Percentiles rank a stretch among this genome's conserved stretches.
Evolutionary conservation across 2,329 filamentous ascomycete genomes (phyloP).

Genomic region (Talaromyces sp.): DNA sequence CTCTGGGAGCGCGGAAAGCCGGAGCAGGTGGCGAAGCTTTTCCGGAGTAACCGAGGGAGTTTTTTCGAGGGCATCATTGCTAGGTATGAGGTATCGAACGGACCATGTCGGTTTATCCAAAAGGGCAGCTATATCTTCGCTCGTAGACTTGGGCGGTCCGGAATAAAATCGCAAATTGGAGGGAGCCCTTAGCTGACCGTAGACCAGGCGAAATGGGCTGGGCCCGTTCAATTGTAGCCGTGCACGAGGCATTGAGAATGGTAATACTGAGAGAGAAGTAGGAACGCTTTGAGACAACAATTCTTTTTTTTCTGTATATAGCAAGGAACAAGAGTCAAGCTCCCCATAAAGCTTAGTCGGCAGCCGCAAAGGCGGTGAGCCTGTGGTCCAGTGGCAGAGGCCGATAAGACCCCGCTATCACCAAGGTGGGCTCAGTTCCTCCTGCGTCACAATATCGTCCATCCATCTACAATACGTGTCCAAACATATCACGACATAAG

Average conservation of each 20-base stretch:
- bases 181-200: background rate
- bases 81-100: constrained; percentile 66
- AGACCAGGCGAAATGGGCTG: background rate
- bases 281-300: background rate
- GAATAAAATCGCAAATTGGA: constrained; percentile 6
- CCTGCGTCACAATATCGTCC: background rate
- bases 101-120: constrained; percentile 78
- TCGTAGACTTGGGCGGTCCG: constrained; percentile 4
- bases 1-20: constrained; percentile 78
- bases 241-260: constrained; percentile 1
- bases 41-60: constrained; percentile 52
- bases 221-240: background rate
- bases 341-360: background rate
- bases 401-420: constrained; percentile 3
- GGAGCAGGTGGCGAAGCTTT: constrained; percentile 77
- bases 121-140: constrained; percentile 38
- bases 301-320: background rate
- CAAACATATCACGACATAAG: background rate
- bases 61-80: constrained; percentile 23
- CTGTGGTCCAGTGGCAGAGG: background rate
- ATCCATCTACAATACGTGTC: background rate
- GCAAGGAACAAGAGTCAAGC: background rate
- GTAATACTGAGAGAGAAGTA: background rate
- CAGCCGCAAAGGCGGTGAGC: background rate
- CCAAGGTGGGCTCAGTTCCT: background rate